Conservation (phyloP, 1,284 basidiomycete species). For the Ceratobasidium sp. region DNA sequence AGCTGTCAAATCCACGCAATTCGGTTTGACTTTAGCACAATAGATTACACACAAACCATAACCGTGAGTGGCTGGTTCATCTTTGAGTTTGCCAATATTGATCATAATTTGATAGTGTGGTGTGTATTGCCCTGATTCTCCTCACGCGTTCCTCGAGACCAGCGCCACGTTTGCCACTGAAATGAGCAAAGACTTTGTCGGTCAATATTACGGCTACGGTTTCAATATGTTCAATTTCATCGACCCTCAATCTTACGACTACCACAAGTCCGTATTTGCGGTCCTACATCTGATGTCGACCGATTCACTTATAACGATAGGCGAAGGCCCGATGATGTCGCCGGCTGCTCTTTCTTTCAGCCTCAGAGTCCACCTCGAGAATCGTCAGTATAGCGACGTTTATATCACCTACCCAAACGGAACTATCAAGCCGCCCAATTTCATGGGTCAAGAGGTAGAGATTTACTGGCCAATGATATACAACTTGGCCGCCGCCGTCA, state of each 20-base stretch:
- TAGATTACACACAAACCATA: background rate
- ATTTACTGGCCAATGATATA: background rate
- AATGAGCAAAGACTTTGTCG: background rate
- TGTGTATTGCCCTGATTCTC: background rate
- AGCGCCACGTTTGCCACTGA: background rate
- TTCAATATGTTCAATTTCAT: background rate
- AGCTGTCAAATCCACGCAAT: background rate
- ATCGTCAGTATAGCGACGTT: background rate
- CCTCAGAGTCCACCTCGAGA: background rate
- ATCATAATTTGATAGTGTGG: too few relatives aligned
- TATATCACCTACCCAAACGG: background rate
- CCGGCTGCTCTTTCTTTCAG: background rate
- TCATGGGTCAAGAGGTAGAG: too few relatives aligned
- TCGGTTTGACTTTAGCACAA: conserved; percentile 1
- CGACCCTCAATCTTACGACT: background rate
- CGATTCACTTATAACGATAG: conserved; percentile 1
- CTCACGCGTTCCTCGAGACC: background rate
- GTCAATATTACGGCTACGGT: background rate
- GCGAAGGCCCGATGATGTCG: background rate
- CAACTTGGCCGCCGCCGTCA: conserved; percentile 7
- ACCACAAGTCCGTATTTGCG: background rate
- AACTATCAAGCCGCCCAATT: background rate
- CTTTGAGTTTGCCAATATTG: background rate
- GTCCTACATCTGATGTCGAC: conserved; percentile 11
- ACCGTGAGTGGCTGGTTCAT: background rate